Evolutionary conservation across 441 rosid genomes (phyloP).

Genomic region (Pelargonium fulgidum): DNA sequence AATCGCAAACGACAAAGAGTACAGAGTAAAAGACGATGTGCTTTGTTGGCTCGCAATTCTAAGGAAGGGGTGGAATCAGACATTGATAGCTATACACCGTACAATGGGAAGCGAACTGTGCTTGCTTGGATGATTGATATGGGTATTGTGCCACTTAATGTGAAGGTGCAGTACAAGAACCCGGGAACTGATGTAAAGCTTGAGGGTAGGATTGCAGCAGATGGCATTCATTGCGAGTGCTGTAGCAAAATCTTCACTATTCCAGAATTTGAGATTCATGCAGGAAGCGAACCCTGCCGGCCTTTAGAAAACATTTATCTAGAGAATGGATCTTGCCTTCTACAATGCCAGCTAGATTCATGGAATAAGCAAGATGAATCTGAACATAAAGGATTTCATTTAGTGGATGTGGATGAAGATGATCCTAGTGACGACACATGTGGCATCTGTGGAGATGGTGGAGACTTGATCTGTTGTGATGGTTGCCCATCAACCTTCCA

Average conservation of each 20-base stretch:
- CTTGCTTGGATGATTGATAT: constrained; percentile 82
- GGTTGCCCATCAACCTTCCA: constrained; percentile 97
- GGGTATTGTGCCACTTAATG: constrained; percentile 50
- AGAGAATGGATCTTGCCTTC: constrained; percentile 59
- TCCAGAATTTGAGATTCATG: constrained; percentile 61
- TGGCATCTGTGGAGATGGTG: constrained; percentile 98
- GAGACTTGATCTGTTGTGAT: constrained; percentile 86
- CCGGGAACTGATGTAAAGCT: constrained; percentile 27
- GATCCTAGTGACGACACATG: constrained; percentile 97
- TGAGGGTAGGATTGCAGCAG: constrained; percentile 47
- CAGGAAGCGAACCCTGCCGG: constrained; percentile 42
- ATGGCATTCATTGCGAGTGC: constrained; percentile 78
- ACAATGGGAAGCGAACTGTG: constrained; percentile 69
- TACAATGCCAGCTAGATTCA: constrained; percentile 62
- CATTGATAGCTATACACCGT: constrained; percentile 45
- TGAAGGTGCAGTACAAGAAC: constrained; percentile 52
- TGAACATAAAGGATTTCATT: constrained; percentile 47
- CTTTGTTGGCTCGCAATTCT: constrained; percentile 60
- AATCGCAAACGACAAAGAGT: constrained; percentile 42
- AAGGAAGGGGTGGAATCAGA: constrained; percentile 38
- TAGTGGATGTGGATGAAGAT: constrained; percentile 53
- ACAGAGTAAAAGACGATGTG: constrained; percentile 50
- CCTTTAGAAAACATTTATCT: constrained; percentile 55
- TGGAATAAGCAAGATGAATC: constrained; percentile 67
- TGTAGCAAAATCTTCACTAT: constrained; percentile 47